phyloP scores from a whole-genome alignment of 2,329 filamentous ascomycete genomes.

The Dichotomopilus funicola region DNA sequence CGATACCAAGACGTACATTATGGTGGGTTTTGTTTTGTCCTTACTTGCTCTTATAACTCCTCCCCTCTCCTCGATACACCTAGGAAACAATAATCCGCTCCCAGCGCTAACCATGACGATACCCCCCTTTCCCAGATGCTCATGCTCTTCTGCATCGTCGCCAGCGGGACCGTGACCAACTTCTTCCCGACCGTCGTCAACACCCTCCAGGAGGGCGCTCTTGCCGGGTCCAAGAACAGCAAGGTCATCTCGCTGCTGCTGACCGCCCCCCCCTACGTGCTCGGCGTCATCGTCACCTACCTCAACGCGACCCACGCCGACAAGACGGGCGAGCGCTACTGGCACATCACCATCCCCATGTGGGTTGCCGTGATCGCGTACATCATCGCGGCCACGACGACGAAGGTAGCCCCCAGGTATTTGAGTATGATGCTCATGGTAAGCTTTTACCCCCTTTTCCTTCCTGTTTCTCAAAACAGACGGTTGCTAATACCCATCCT shows the following conservation, averaged over 20 bases:
- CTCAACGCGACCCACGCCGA: slow-evolving; percentile 66
- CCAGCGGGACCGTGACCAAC: slow-evolving; percentile 53
- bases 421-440: slow-evolving; percentile 67
- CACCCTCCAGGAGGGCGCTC: slow-evolving; percentile 40
- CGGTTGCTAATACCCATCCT: background rate
- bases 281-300: slow-evolving; percentile 55
- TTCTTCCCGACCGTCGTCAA: slow-evolving; percentile 67
- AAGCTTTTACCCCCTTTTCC: slow-evolving; percentile 1
- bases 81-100: background rate
- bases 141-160: slow-evolving; percentile 51
- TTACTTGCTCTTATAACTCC: no score
- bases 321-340: slow-evolving; percentile 62
- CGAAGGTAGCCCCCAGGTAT: slow-evolving; percentile 55
- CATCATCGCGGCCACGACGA: slow-evolving; percentile 61
- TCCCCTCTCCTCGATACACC: no score
- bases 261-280: slow-evolving; percentile 59
- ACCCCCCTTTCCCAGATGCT: slow-evolving; percentile 32
- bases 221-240: slow-evolving; percentile 39
- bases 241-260: slow-evolving; percentile 55
- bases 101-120: background rate
- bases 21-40: slow-evolving; percentile 32
- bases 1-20: slow-evolving; percentile 54
- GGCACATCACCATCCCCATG: slow-evolving; percentile 58
- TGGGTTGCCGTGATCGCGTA: slow-evolving; percentile 57
- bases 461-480: background rate